Evolutionary conservation across 2,329 filamentous ascomycete genomes (phyloP), one percentile per base, ranked within the genome.

Genomic region (Calonectria pauciramosa): DNA sequence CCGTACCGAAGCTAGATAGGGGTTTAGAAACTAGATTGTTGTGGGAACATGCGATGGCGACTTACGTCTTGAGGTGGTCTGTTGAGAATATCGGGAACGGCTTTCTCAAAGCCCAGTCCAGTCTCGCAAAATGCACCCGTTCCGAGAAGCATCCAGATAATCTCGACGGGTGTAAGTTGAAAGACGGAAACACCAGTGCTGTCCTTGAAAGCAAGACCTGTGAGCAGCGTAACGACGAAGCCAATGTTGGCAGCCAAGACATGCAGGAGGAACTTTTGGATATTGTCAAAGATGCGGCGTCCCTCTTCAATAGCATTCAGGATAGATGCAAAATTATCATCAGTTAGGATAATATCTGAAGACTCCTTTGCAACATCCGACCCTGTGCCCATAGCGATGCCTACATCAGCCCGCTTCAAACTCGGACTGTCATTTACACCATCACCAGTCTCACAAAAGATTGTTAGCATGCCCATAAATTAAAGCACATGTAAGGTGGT

Each of bases 121-220:
- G 94, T 94, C 78, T 94, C 93, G 2, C 92, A 92, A 75, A 94
- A 89, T 0, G 90, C 91, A 52, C 91, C 93, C 0, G 93, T 94
- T 68, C 94, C 90, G 90, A 95, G 93, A 79, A 94, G 93, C 81
- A 95, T 92, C 92, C 92, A 95, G 23, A 95, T 88, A 75, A 95
- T 94, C 78, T 95, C 91, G 14, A 95, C 91, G 0, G 93, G 93
- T 0, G 92, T 88, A 13, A 95, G 87, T 0, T 93, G 92, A 81
- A 94, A 95, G 7, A 94, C 91, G 0, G 93, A 94, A n/a, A 93
- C 87, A 4, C 88, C 86, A n/a, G 86, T 86, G 3, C 81, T 76
- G 79, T 95, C 93, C 83, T 94, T 94, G 87, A 94, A 94, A 0
- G 88, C 90, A 4, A 95, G 88, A 63, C 93, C 93, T 52, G 94